Percentiles rank a stretch among this genome's conserved stretches.
phyloP scores from a whole-genome alignment of 306 rosid genomes.

The Gynostemma pentaphyllum region DNA sequence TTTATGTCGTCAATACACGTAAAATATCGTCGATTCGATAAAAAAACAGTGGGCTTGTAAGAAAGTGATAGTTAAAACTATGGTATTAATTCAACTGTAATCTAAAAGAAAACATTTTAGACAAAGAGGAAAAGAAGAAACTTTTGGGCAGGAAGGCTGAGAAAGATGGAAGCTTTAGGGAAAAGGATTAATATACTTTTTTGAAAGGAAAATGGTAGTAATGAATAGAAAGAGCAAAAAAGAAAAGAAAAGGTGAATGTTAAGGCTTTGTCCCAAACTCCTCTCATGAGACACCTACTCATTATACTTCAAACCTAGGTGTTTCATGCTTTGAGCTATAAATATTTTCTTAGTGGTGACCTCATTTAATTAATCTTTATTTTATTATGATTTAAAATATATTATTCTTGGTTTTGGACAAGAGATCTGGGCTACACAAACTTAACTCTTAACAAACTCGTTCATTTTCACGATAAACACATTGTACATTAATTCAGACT shows the following conservation, averaged over 20 bases:
- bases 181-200: neutral
- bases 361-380: neutral
- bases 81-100: neutral
- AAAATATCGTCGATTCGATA: too few relatives aligned
- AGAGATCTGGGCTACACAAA: too few relatives aligned
- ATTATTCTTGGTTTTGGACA: too few relatives aligned
- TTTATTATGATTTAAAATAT: too few relatives aligned
- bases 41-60: too few relatives aligned
- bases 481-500: too few relatives aligned
- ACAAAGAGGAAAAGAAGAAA: neutral
- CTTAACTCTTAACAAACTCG: too few relatives aligned
- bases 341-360: neutral
- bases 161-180: conserved; percentile 1
- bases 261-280: neutral
- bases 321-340: neutral
- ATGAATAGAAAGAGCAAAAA: conserved; percentile 6
- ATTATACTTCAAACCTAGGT: neutral
- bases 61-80: too few relatives aligned
- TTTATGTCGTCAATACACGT: too few relatives aligned
- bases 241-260: neutral
- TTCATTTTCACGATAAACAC: too few relatives aligned
- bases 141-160: neutral
- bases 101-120: neutral
- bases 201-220: neutral
- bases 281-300: conserved; percentile 10